Evolutionary conservation across 148 eudicot genomes (phyloP).

Genomic region (Arctostaphylos glauca): DNA sequence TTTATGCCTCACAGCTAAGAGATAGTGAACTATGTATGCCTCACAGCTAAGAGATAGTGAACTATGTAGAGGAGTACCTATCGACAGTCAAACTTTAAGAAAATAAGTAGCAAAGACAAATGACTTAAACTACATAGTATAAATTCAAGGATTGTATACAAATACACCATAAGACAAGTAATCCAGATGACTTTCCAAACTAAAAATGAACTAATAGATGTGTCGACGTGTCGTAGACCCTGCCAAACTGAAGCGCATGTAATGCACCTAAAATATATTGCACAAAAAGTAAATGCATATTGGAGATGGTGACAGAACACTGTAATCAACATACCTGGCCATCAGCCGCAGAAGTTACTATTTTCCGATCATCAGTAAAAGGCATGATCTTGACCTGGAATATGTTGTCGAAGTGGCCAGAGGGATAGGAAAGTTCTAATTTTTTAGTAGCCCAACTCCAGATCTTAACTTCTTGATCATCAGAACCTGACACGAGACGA

Average conservation of each 20-base stretch:
- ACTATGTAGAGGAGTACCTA: not conserved
- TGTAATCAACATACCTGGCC: constrained; percentile 56
- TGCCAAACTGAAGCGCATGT: not conserved
- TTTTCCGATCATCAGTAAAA: constrained; percentile 56
- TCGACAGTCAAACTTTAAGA: not conserved
- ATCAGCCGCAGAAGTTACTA: constrained; percentile 75
- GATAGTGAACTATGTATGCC: not conserved
- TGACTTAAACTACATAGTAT: not conserved
- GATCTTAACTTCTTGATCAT: constrained; percentile 60
- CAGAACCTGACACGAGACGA: constrained; percentile 73
- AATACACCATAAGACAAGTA: not conserved
- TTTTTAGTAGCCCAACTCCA: constrained; percentile 68
- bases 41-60: not conserved
- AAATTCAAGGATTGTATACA: not conserved
- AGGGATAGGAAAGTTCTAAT: constrained; percentile 45
- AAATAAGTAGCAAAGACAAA: not conserved
- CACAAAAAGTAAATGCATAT: not conserved
- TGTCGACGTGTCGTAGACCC: not conserved
- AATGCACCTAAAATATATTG: not conserved
- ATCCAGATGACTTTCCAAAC: constrained; percentile 4
- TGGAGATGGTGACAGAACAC: not conserved
- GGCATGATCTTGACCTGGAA: constrained; percentile 81
- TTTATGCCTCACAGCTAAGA: not conserved
- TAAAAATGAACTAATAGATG: not conserved
- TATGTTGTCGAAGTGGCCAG: constrained; percentile 70